Evolutionary conservation across 108 stramenopile species (phyloP).

Genomic region (Schizochytrium sp.): DNA sequence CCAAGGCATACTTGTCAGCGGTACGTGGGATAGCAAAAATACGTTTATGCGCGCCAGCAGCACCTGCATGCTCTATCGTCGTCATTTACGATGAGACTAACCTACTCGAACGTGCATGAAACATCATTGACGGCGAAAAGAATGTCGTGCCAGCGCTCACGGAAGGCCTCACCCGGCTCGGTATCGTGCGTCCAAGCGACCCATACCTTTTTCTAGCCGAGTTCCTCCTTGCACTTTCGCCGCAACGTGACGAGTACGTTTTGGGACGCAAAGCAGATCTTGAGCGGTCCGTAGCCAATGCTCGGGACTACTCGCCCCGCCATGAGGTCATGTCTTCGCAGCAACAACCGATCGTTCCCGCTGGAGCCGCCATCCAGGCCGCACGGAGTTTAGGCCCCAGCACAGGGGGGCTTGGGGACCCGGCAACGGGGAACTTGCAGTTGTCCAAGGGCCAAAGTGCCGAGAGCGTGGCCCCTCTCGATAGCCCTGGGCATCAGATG

Average conservation of each 20-base stretch:
- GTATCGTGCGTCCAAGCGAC: background rate
- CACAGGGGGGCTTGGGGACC: too few species aligned
- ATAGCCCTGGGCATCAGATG: too few species aligned
- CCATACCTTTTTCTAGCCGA: background rate
- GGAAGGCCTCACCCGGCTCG: background rate
- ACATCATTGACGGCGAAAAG: background rate
- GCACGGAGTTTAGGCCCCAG: background rate
- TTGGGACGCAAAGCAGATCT: background rate
- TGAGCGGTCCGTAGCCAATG: background rate
- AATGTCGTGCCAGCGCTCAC: background rate
- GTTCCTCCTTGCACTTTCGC: background rate
- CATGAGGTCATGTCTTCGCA: background rate
- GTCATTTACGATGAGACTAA: too few species aligned
- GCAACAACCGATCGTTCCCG: background rate
- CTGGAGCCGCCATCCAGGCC: background rate
- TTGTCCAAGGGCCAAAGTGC: too few species aligned
- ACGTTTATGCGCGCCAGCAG: background rate
- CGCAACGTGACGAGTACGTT: background rate
- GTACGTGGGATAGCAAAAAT: background rate
- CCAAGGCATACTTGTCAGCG: background rate
- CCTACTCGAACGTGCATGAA: too few species aligned
- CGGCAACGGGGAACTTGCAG: too few species aligned
- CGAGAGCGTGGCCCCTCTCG: too few species aligned
- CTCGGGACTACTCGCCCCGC: background rate
- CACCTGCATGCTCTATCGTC: too few species aligned